These are phyloP conservation scores for Talaromyces sp. DNA, from an alignment of 2,329 filamentous ascomycete species.

Conservation along the genomic window DNA sequence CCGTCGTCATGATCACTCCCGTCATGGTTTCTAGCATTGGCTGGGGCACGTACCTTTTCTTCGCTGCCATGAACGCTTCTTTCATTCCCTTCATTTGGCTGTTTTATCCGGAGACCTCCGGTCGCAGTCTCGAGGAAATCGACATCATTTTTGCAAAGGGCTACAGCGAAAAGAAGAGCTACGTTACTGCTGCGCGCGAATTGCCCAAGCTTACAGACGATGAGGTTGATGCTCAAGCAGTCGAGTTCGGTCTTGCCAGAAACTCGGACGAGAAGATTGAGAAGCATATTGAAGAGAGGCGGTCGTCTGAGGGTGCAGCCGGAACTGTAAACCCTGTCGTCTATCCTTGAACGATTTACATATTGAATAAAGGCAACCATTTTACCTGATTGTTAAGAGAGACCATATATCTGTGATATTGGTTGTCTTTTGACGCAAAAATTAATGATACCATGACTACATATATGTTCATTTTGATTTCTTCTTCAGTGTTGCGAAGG, in stretches of 20 bases:
- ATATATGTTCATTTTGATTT: not conserved
- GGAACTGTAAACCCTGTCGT: not conserved
- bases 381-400: not conserved
- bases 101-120: conserved; percentile 53
- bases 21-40: conserved; percentile 39
- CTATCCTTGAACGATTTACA: not conserved
- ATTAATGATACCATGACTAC: conserved; percentile 4
- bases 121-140: conserved; percentile 44
- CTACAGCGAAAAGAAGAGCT: conserved; percentile 41
- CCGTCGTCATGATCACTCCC: conserved; percentile 51
- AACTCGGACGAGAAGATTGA: conserved; percentile 10
- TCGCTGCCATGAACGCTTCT: conserved; percentile 39
- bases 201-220: conserved; percentile 35
- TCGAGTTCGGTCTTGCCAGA: conserved; percentile 27
- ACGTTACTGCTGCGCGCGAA: conserved; percentile 33
- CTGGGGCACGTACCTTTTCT: conserved; percentile 47
- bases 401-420: not conserved
- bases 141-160: conserved; percentile 47
- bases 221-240: conserved; percentile 34
- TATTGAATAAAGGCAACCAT: not conserved
- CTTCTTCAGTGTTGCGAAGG: not conserved
- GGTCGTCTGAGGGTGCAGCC: not conserved
- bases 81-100: conserved; percentile 55
- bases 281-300: conserved; percentile 13
- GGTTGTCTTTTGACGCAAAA: not conserved